Percentiles rank a stretch among this genome's conserved stretches.
Evolutionary conservation across 2,329 filamentous ascomycete genomes (phyloP).

Genomic region (Apiospora pterosperma): DNA sequence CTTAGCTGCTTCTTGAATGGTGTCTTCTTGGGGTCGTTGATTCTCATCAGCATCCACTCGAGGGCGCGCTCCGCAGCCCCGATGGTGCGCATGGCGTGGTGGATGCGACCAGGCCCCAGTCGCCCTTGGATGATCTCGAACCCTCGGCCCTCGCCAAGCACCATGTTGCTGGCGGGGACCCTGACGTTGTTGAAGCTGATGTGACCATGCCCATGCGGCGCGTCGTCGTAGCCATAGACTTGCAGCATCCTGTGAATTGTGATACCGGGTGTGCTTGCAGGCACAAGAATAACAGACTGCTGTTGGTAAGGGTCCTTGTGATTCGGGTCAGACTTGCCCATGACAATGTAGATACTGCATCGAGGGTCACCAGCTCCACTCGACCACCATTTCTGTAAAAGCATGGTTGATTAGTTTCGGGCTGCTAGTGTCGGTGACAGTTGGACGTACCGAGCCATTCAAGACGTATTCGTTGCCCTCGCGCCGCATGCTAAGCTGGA

Average conservation of each 20-base stretch:
- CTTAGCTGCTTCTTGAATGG: conserved; percentile 85
- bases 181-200: conserved; percentile 87
- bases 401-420: neutral
- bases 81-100: conserved; percentile 95
- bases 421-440: neutral
- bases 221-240: conserved; percentile 95
- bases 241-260: conserved; percentile 91
- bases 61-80: conserved; percentile 87
- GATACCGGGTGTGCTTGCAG: conserved; percentile 75
- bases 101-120: conserved; percentile 91
- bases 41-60: conserved; percentile 90
- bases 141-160: conserved; percentile 87
- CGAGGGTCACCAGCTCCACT: conserved; percentile 90
- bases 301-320: conserved; percentile 80
- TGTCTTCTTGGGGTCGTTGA: conserved; percentile 89
- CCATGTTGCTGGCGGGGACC: conserved; percentile 77
- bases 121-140: conserved; percentile 99
- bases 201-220: conserved; percentile 96
- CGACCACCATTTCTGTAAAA: conserved; percentile 92
- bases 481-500: conserved; percentile 74
- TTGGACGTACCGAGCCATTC: conserved; percentile 55
- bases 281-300: conserved; percentile 90
- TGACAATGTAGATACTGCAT: conserved; percentile 91
- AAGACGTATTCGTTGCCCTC: conserved; percentile 89
- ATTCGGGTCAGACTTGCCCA: conserved; percentile 83